phyloP scores from a whole-genome alignment of 2,329 filamentous ascomycete genomes.

The Ascochyta lentis region DNA sequence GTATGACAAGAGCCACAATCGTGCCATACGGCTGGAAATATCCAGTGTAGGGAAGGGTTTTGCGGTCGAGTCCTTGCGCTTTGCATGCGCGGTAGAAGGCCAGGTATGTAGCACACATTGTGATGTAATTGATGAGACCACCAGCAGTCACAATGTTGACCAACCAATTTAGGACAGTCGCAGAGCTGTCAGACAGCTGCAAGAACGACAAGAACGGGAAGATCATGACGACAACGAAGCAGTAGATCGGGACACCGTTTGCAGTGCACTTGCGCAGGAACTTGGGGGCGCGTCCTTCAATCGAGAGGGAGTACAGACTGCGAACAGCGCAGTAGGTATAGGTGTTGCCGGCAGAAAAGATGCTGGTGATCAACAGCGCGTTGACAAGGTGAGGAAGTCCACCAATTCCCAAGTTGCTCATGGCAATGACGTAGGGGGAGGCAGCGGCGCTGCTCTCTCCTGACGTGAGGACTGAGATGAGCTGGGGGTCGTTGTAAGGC shows the following conservation, averaged over 20 bases:
- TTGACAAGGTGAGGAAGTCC: slow-evolving; percentile 66
- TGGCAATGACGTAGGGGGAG: slow-evolving; percentile 69
- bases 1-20: slow-evolving; percentile 56
- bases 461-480: slow-evolving; percentile 58
- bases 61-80: slow-evolving; percentile 57
- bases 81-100: slow-evolving; percentile 62
- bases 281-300: slow-evolving; percentile 61
- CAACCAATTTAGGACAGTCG: slow-evolving; percentile 76
- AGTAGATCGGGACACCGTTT: slow-evolving; percentile 75
- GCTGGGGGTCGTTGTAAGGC: slow-evolving; percentile 74
- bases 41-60: slow-evolving; percentile 56
- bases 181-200: slow-evolving; percentile 69
- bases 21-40: slow-evolving; percentile 61
- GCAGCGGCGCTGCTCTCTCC: slow-evolving; percentile 56
- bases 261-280: slow-evolving; percentile 65
- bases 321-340: slow-evolving; percentile 63
- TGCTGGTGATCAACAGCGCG: slow-evolving; percentile 61
- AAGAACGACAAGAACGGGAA: slow-evolving; percentile 77
- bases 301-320: slow-evolving; percentile 60
- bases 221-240: slow-evolving; percentile 68
- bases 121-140: slow-evolving; percentile 57
- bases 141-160: slow-evolving; percentile 75
- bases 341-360: slow-evolving; percentile 63
- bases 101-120: slow-evolving; percentile 66
- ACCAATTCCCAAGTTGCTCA: slow-evolving; percentile 60